These are phyloP conservation scores for Syncephalastrum contaminatum DNA, from an alignment of 371 early-diverging fungal species.

Conservation along the genomic window DNA sequence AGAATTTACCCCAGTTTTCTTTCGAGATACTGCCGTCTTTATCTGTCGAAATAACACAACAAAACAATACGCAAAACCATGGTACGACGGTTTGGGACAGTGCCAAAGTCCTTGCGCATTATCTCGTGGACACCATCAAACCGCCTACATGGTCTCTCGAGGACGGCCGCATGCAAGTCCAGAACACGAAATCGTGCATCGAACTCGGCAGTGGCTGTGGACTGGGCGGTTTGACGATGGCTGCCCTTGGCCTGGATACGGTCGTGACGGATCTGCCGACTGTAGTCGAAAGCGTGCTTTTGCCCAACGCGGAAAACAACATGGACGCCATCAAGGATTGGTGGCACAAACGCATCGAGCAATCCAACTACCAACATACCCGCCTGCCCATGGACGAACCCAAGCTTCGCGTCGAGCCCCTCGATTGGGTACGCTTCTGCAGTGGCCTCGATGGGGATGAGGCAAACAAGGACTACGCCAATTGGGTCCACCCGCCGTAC, in stretches of 20 bases:
- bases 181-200: constrained; percentile 25
- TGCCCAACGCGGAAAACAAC: constrained; percentile 17
- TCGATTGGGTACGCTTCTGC: constrained; percentile 30
- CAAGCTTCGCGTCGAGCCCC: constrained; percentile 18
- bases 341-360: constrained; percentile 24
- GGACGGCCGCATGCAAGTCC: constrained; percentile 10
- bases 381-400: constrained; percentile 13
- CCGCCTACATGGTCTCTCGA: constrained; percentile 16
- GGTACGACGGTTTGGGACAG: constrained; percentile 46
- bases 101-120: constrained; percentile 29
- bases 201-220: constrained; percentile 46
- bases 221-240: constrained; percentile 32
- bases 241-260: constrained; percentile 33
- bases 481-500: constrained; percentile 15
- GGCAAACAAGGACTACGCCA: constrained; percentile 3
- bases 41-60: constrained; percentile 23
- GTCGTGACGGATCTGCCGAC: constrained; percentile 32
- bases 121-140: constrained; percentile 29
- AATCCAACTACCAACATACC: constrained; percentile 8
- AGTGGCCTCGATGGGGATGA: not conserved
- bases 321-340: constrained; percentile 24
- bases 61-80: constrained; percentile 36
- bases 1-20: too few relatives aligned
- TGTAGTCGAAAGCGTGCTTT: constrained; percentile 26
- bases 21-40: constrained; percentile 11